phyloP scores from a whole-genome alignment of 2,329 filamentous ascomycete species.

The Fusarium oligoseptatum region DNA sequence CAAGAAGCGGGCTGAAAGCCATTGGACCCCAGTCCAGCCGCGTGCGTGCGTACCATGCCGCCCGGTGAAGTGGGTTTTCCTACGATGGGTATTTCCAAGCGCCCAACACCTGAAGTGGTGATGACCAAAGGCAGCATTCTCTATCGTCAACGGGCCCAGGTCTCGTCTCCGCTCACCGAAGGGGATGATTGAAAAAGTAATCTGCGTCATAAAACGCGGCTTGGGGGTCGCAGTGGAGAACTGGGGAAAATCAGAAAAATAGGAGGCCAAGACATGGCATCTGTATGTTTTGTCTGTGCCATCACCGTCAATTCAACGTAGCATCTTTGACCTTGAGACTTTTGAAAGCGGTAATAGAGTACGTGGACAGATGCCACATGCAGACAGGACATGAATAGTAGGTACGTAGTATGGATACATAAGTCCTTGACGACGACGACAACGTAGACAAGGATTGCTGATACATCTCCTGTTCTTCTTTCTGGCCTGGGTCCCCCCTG shows the following conservation, averaged over 20 bases:
- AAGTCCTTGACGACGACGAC: not conserved
- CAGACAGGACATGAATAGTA: not conserved
- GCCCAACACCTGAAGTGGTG: not conserved
- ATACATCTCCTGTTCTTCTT: not conserved
- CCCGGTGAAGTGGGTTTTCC: slow-evolving; percentile 2
- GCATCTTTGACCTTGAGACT: not conserved
- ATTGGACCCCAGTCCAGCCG: not conserved
- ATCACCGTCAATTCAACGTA: not conserved
- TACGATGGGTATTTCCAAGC: slow-evolving; percentile 12
- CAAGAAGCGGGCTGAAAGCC: slow-evolving; percentile 4
- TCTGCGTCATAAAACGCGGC: slow-evolving; percentile 6
- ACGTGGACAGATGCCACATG: slow-evolving; percentile 1
- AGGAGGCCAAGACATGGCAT: not conserved
- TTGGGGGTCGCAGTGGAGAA: not conserved
- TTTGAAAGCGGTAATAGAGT: not conserved
- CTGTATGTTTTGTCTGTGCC: not conserved
- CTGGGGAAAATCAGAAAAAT: slow-evolving; percentile 8
- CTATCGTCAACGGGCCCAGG: not conserved
- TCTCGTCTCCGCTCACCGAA: slow-evolving; percentile 13
- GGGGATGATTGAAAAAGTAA: slow-evolving; percentile 1
- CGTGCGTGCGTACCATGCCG: not conserved
- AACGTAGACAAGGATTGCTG: not conserved
- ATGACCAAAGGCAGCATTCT: slow-evolving; percentile 10
- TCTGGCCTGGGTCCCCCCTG: not conserved
- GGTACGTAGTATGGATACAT: not conserved